Conservation (phyloP, 495 filamentous ascomycete species). For the Evernia prunastri region DNA sequence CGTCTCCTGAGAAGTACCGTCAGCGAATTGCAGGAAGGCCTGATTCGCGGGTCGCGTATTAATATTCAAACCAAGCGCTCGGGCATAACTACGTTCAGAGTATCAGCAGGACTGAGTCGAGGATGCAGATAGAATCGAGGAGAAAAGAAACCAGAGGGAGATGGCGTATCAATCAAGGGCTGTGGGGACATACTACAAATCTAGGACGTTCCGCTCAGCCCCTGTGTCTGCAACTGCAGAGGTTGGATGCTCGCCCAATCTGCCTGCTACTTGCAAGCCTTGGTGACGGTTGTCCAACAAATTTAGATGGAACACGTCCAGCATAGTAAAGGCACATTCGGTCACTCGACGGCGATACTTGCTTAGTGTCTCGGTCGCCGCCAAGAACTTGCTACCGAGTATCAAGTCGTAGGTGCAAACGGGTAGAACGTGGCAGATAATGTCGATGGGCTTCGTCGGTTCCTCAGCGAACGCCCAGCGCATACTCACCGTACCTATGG, state of each 20-base stretch:
- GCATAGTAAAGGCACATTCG: slow-evolving; percentile 9
- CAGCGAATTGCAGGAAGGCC: slow-evolving; percentile 18
- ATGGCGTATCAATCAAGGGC: too few species aligned
- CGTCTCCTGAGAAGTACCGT: slow-evolving; percentile 13
- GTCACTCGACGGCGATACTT: slow-evolving; percentile 14
- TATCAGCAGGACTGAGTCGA: neutral
- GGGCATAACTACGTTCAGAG: neutral
- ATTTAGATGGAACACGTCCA: neutral
- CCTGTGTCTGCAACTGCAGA: neutral
- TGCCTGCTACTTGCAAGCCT: neutral
- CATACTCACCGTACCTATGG: neutral
- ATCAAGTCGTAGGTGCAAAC: slow-evolving; percentile 20
- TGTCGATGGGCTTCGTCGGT: slow-evolving; percentile 14
- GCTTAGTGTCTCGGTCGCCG: slow-evolving; percentile 16
- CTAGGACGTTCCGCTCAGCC: neutral
- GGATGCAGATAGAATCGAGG: neutral
- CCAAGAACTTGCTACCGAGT: slow-evolving; percentile 17
- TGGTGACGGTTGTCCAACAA: neutral
- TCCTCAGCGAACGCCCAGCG: slow-evolving; percentile 19
- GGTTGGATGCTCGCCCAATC: neutral
- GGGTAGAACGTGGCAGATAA: slow-evolving; percentile 22
- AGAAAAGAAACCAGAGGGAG: too few species aligned
- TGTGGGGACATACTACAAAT: neutral
- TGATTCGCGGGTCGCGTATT: neutral
- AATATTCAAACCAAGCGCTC: neutral